Percentiles rank a stretch among this genome's conserved stretches.
Evolutionary conservation across 305 asterid genomes (phyloP).

Genomic region (Fraxinus latifolia): DNA sequence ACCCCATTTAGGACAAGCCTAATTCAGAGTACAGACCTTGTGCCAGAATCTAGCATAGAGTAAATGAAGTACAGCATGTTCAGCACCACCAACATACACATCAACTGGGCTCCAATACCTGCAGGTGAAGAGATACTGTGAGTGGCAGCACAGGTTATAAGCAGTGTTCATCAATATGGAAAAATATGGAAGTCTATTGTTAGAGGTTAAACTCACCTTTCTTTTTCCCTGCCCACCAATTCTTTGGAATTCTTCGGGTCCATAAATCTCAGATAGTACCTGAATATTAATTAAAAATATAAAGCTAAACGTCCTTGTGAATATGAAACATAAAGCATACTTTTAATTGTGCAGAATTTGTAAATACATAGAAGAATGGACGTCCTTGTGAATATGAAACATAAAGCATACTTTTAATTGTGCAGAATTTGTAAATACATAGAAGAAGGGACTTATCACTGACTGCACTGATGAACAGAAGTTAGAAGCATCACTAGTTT

Average conservation of each 20-base stretch:
- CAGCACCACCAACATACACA: conserved; percentile 98
- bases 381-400: neutral
- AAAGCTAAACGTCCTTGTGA: neutral
- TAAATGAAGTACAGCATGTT: conserved; percentile 99
- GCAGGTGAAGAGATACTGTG: conserved; percentile 21
- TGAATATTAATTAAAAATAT: conserved; percentile 26
- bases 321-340: neutral
- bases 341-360: neutral
- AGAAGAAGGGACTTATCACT: neutral
- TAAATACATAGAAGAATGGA: neutral
- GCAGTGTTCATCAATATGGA: conserved; percentile 7
- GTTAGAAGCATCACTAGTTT: neutral
- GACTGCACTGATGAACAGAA: conserved; percentile 3
- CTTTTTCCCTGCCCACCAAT: conserved; percentile 86
- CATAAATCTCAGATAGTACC: conserved; percentile 99
- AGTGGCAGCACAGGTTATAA: conserved; percentile 7
- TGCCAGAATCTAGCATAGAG: conserved; percentile 99
- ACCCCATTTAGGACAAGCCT: neutral
- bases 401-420: neutral
- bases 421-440: neutral
- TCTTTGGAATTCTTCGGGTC: conserved; percentile 72
- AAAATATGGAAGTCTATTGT: conserved; percentile 4
- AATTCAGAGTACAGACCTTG: conserved; percentile 56
- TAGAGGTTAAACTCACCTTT: conserved; percentile 49
- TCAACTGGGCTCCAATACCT: conserved; percentile 99